These are phyloP conservation scores for Endoconidiophora polonica DNA, from an alignment of 2,329 filamentous ascomycete genomes.

Conservation along the genomic window DNA sequence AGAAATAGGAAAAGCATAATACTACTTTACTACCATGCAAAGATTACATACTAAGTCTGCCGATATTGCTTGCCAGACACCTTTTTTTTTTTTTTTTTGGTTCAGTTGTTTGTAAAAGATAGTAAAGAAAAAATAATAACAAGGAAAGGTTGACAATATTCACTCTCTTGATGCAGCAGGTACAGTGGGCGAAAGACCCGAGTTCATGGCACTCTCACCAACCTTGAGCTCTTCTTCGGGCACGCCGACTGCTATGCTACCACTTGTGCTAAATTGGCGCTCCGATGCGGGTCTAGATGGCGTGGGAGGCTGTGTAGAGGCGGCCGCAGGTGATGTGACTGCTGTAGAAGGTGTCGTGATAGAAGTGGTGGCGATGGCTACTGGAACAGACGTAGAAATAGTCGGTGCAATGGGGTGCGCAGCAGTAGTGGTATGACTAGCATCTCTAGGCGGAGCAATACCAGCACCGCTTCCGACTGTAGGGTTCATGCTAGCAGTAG, in stretches of 20 bases:
- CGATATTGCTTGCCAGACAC: too few species aligned
- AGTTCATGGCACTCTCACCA: slow-evolving; percentile 44
- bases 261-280: slow-evolving; percentile 27
- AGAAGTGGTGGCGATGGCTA: slow-evolving; percentile 19
- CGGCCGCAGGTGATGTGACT: not conserved
- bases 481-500: slow-evolving; percentile 28
- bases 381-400: not conserved
- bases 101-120: not conserved
- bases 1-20: too few species aligned
- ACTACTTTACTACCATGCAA: too few species aligned
- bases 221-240: slow-evolving; percentile 43
- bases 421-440: not conserved
- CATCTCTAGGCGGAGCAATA: slow-evolving; percentile 13
- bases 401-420: not conserved
- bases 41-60: not conserved
- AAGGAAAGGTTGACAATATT: not conserved
- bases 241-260: slow-evolving; percentile 35
- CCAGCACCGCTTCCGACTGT: slow-evolving; percentile 18
- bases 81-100: not conserved
- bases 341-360: slow-evolving; percentile 22
- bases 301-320: slow-evolving; percentile 15
- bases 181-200: slow-evolving; percentile 17
- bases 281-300: slow-evolving; percentile 26
- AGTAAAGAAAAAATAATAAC: not conserved
- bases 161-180: not conserved